phyloP scores from a whole-genome alignment of 768 basidiomycete genomes.

The Amanita rimosa region DNA sequence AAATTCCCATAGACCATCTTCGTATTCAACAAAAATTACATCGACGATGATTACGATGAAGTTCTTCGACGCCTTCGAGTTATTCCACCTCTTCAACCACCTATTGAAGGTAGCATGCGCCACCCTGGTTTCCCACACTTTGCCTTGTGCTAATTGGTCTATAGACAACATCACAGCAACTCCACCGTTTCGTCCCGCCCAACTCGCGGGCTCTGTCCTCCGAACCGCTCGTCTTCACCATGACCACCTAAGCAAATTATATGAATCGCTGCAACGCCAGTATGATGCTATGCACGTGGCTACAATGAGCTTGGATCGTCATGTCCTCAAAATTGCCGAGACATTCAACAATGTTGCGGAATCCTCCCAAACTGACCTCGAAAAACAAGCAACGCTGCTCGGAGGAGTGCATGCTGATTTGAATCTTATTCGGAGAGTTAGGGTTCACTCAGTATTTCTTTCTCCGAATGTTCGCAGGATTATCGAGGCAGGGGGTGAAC shows the following conservation, averaged over 20 bases:
- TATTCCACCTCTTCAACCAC: constrained; percentile 53
- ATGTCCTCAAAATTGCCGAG: constrained; percentile 60
- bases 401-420: constrained; percentile 59
- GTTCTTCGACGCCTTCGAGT: constrained; percentile 54
- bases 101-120: constrained; percentile 48
- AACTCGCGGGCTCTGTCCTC: constrained; percentile 56
- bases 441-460: constrained; percentile 68
- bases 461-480: constrained; percentile 54
- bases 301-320: constrained; percentile 58
- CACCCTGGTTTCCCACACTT: neutral
- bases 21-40: constrained; percentile 75
- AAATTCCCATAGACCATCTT: constrained; percentile 45
- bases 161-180: constrained; percentile 53
- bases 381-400: constrained; percentile 53
- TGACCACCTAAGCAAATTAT: constrained; percentile 42
- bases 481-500: constrained; percentile 59
- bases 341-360: constrained; percentile 53
- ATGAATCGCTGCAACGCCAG: constrained; percentile 49
- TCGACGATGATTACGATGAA: constrained; percentile 58
- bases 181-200: constrained; percentile 60
- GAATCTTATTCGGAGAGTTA: constrained; percentile 53
- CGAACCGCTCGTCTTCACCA: constrained; percentile 54
- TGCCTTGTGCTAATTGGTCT: neutral
- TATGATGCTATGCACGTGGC: constrained; percentile 65
- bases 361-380: constrained; percentile 51